Conservation (phyloP, 2,329 filamentous ascomycete genomes). For the Scopulariopsis brevicaulis region DNA sequence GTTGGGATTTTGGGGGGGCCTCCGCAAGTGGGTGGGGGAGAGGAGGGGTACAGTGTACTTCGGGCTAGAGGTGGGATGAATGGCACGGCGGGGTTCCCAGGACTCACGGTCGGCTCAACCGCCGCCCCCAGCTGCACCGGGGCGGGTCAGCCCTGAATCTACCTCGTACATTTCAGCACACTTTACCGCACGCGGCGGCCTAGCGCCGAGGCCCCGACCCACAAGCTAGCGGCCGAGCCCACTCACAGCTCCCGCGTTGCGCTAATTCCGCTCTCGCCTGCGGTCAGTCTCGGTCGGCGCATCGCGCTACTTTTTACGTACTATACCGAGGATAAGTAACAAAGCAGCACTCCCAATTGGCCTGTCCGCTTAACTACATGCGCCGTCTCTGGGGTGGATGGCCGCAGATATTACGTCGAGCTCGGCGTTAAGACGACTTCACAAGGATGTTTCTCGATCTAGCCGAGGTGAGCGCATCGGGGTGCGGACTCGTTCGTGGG, state of each 20-base stretch:
- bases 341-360: background rate
- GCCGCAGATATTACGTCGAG: background rate
- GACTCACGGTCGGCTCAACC: background rate
- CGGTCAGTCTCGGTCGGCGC: background rate
- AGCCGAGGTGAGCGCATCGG: background rate
- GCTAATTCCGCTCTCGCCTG: background rate
- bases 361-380: background rate
- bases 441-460: background rate
- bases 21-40: background rate
- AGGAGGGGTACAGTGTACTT: background rate
- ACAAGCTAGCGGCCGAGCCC: background rate
- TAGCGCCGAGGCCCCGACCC: background rate
- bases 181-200: background rate
- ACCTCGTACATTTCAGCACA: background rate
- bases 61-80: background rate
- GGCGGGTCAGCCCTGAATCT: background rate
- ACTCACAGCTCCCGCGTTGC: background rate
- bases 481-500: background rate
- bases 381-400: background rate
- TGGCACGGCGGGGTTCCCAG: background rate
- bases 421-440: background rate
- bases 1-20: background rate
- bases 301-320: background rate
- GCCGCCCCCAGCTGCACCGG: background rate
- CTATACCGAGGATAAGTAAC: background rate